Conservation (phyloP, 23 red algal species). For the Gracilaria domingensis region DNA sequence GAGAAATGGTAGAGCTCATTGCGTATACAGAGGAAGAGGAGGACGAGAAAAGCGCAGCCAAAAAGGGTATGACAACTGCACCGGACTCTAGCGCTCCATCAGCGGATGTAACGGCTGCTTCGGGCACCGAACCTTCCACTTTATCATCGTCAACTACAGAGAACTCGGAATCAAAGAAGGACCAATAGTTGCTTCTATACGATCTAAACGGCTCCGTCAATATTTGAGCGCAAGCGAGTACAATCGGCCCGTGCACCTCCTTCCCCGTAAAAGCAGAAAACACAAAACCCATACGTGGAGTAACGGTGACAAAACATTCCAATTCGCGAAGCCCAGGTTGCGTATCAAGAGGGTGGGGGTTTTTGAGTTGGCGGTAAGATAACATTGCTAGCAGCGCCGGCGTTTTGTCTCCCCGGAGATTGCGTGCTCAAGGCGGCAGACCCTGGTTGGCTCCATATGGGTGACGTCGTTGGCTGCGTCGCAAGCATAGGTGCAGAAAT, state of each 20-base stretch:
- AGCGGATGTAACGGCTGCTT: neutral
- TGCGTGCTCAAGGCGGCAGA: neutral
- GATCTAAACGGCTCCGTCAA: neutral
- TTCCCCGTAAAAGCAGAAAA: neutral
- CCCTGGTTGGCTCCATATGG: neutral
- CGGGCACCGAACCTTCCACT: constrained; percentile 17
- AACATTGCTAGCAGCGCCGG: neutral
- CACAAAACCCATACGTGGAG: neutral
- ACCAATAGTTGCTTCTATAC: constrained; percentile 2
- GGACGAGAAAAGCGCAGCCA: constrained; percentile 10
- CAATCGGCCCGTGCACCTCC: neutral
- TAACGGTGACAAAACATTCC: neutral
- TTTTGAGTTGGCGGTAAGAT: neutral
- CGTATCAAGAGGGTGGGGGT: neutral
- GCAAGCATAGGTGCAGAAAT: neutral
- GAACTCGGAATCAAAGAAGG: constrained; percentile 29
- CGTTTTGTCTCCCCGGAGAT: neutral
- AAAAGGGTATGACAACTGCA: neutral
- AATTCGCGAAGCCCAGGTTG: neutral
- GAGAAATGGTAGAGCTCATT: constrained; percentile 62
- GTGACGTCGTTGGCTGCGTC: neutral
- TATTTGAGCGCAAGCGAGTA: neutral
- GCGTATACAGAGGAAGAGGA: constrained; percentile 82
- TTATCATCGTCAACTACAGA: neutral
- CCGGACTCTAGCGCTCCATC: neutral